These are phyloP conservation scores for Cardamine occulta DNA, from an alignment of 345 rosid genomes.

Conservation along the genomic window DNA sequence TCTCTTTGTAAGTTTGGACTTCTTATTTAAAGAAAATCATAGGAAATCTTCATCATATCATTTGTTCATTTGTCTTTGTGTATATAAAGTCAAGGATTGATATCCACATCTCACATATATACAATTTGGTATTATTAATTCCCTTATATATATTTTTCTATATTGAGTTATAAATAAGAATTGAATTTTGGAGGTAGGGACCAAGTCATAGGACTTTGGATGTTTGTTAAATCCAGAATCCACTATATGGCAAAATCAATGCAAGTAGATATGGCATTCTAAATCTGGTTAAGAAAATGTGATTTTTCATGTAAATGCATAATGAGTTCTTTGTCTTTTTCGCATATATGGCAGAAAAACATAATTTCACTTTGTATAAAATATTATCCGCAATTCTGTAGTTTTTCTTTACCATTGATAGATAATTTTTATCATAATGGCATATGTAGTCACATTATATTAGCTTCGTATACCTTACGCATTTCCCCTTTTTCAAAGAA, in stretches of 20 bases:
- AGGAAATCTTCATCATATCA: background rate
- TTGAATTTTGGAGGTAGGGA: slow-evolving; percentile 26
- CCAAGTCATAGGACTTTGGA: slow-evolving; percentile 25
- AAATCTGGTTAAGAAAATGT: slow-evolving; percentile 1
- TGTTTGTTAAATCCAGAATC: slow-evolving; percentile 29
- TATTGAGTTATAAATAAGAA: background rate
- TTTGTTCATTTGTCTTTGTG: slow-evolving; percentile 7
- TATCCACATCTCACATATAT: slow-evolving; percentile 11
- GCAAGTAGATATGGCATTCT: slow-evolving; percentile 32
- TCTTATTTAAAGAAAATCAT: background rate
- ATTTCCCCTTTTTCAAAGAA: background rate
- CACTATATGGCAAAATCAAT: background rate
- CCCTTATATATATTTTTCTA: background rate
- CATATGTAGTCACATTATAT: slow-evolving; percentile 5
- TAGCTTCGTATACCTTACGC: background rate
- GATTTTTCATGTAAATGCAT: background rate
- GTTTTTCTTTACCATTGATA: background rate
- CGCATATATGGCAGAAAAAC: background rate
- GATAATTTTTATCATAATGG: background rate
- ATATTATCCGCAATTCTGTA: no score
- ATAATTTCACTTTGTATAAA: background rate
- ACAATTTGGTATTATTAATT: slow-evolving; percentile 3
- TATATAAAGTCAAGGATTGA: background rate
- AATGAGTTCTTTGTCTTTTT: background rate
- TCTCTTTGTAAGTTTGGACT: background rate